Base-by-base conservation (phyloP, 495 filamentous ascomycete species). In the Aspergillus bertholletiae region DNA sequence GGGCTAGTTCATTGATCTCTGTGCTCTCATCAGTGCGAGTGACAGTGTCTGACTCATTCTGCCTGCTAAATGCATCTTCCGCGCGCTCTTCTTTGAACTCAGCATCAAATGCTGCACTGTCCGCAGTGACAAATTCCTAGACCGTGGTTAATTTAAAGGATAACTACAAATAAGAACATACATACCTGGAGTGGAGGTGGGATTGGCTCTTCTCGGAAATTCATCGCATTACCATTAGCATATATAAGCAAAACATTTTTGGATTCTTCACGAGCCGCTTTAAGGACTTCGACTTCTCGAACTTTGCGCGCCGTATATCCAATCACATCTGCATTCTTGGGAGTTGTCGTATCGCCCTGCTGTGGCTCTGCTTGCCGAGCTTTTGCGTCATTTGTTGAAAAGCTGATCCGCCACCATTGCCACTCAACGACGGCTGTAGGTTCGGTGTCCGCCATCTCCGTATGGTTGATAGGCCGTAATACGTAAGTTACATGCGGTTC, bases 331-430 rank as follows among this genome's bases (percentile, higher is more conserved):
- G 69, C 62, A 46, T 72, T 53, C 27, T 63, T 65, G 0, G 63
- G 49, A 7, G 54, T 46, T 9, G 57, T 26, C 18, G 56, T 40
- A 21, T 59, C 61, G 11, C 39, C 60, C 11, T 63, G 45, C 1
- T 59, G 45, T 35, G 44, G 53, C 65, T 74, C 54, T 56, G 69
- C 62, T 60, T 69, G 71, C 22, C 64, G 63, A 15, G 65, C 64
- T 56, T 75, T 78, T 20, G 71, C 71, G 54, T 80, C 77, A 15
- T 75, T 75, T 20, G 66, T 60, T 2, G 77, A 76, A 57, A 76
- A 83, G 51, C 74, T 77, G 54, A 80, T 71, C 17, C 78, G 79
- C 80, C 80, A 83, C 80, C 80, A 83, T 50, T 82, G 74, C 64
- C 72, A 75, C 26, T 71, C 69, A 9, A 59, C 44, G n/a, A 61